These are phyloP conservation scores for Cyberlindnera mrakii DNA, from an alignment of 805 yeast species.

Conservation along the genomic window DNA sequence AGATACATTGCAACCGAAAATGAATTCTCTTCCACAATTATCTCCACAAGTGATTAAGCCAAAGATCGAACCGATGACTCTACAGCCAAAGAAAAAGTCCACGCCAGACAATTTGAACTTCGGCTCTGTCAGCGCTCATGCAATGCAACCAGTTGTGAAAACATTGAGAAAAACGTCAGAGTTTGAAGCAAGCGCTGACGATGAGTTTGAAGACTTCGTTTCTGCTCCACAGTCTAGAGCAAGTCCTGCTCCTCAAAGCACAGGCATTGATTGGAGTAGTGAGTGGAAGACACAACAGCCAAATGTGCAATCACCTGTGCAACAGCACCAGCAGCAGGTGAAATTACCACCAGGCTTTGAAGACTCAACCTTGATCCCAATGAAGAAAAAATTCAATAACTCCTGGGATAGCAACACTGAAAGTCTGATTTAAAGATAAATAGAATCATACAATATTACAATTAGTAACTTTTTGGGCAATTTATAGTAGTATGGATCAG, in stretches of 20 bases:
- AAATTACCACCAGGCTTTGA: conserved; percentile 39
- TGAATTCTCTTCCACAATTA: background rate
- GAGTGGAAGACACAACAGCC: conserved; percentile 8
- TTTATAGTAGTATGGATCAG: too few relatives aligned
- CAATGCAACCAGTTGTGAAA: conserved; percentile 11
- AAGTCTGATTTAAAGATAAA: conserved; percentile 10
- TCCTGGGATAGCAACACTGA: conserved; percentile 9
- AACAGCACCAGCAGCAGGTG: conserved; percentile 1
- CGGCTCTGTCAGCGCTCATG: conserved; percentile 11
- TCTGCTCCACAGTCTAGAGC: conserved; percentile 24
- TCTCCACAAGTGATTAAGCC: conserved; percentile 9
- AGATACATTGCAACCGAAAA: conserved; percentile 18
- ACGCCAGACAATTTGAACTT: conserved; percentile 6
- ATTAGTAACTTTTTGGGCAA: background rate
- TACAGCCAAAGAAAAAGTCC: conserved; percentile 12
- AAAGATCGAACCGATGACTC: conserved; percentile 16
- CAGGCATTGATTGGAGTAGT: conserved; percentile 19
- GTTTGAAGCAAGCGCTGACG: conserved; percentile 11
- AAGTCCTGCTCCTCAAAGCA: conserved; percentile 9
- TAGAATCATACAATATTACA: background rate
- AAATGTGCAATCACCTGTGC: conserved; percentile 1
- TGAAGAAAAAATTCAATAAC: conserved; percentile 16
- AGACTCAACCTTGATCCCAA: conserved; percentile 25
- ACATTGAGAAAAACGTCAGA: conserved; percentile 10
- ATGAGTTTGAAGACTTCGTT: conserved; percentile 26